These are phyloP conservation scores for Lecanosticta acicola DNA, from an alignment of 2,329 filamentous ascomycete genomes.

Conservation along the genomic window DNA sequence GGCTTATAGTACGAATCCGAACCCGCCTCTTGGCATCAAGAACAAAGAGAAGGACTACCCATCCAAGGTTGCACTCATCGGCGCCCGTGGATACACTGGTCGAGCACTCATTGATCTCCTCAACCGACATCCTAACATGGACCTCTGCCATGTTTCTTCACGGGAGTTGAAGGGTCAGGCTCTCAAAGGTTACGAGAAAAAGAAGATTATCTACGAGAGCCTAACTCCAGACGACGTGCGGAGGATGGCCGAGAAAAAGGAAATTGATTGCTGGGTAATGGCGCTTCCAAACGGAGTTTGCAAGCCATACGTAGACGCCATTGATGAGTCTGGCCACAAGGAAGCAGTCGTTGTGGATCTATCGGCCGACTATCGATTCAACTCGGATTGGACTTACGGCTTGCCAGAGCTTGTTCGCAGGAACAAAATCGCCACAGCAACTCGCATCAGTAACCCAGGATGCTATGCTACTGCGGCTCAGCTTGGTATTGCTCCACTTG, in stretches of 20 bases:
- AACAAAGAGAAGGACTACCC: constrained; percentile 77
- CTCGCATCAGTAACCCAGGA: constrained; percentile 83
- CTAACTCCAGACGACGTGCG: constrained; percentile 79
- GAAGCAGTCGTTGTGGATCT: constrained; percentile 80
- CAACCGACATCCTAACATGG: constrained; percentile 82
- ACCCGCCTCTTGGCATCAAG: constrained; percentile 82
- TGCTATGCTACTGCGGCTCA: constrained; percentile 94
- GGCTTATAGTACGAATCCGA: constrained; percentile 68
- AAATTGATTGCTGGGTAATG: constrained; percentile 97
- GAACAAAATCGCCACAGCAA: constrained; percentile 68
- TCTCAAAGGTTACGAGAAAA: constrained; percentile 84
- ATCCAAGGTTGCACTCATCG: constrained; percentile 78
- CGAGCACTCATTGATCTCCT: constrained; percentile 83
- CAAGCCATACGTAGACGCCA: constrained; percentile 86
- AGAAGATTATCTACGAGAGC: constrained; percentile 87
- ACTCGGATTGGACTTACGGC: constrained; percentile 79
- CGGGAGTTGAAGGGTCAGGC: constrained; percentile 84
- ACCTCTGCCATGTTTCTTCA: constrained; percentile 85
- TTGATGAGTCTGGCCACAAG: constrained; percentile 62
- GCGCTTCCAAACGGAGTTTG: constrained; percentile 92
- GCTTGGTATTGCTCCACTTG: constrained; percentile 76
- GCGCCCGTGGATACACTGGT: constrained; percentile 89
- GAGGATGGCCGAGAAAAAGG: constrained; percentile 73
- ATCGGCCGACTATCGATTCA: constrained; percentile 94
- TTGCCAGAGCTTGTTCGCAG: constrained; percentile 80